Evolutionary conservation across 768 basidiomycete genomes (phyloP), one percentile per base, ranked within the genome.

Genomic region (Lactifluus pinguis): DNA sequence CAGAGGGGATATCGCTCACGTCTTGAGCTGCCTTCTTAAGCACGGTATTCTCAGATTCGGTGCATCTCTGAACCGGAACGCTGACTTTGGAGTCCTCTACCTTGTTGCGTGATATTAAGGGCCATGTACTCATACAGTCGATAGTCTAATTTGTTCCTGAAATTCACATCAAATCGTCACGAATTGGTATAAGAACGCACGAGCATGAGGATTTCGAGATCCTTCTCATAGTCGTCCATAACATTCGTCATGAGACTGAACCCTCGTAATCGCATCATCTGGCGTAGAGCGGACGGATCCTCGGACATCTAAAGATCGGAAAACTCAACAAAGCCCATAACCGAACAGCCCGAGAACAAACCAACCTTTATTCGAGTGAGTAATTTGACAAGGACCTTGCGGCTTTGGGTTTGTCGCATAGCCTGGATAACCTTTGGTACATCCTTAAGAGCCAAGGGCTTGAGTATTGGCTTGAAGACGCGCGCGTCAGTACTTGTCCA

Each of bases 381-480:
- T 14, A 98, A 75, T 69, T 93, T 94, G 63, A 79, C 73, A 49
- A 98, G 74, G 60, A 99, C 85, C 68, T 87, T 87, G 54, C 84
- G 82, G 70, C 87, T 94, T 62, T 82, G 80, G 0, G 92, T 90
- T 70, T 98, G 94, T 29, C 92, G 84, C 66, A 97, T 80, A 0
- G 94, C 95, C 63, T 92, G 89, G 4, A 95, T 83, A 48, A 99
- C 85, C 72, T 93, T 95, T 1, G 92, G 92, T 7, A 92, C 86
- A 60, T 98, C 94, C 62, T 84, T 83, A 66, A 85, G 79, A 29
- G 79, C 69, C 49, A 98, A 78, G 0, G 92, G 83, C 62, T 85
- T 86, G 67, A 97, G 76, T 17, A 77, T 81, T 0, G 93, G 92
- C 89, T 95, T 0, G 68, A 0, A 36, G 30, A 49, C 1, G n/a